phyloP scores from a whole-genome alignment of 176 grass and related monocot genomes.

The Lolium multiflorum region DNA sequence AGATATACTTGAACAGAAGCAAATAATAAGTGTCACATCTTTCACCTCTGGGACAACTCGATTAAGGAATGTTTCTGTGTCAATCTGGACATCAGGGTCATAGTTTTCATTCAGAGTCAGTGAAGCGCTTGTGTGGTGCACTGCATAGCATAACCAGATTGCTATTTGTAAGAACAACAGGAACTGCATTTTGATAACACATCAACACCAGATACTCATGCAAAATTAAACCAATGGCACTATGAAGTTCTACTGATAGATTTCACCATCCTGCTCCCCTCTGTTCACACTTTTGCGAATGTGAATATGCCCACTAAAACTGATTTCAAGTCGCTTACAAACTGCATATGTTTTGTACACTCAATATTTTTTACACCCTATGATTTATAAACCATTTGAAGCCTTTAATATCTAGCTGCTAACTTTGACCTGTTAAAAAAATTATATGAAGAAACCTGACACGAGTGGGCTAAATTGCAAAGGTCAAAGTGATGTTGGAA shows the following conservation, averaged over 20 bases:
- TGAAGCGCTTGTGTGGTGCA: slow-evolving; percentile 97
- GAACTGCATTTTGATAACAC: slow-evolving; percentile 17
- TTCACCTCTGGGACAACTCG: slow-evolving; percentile 91
- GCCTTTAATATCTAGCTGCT: not conserved
- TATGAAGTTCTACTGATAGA: not conserved
- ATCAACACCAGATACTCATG: not conserved
- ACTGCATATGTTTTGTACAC: not conserved
- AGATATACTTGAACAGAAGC: not conserved
- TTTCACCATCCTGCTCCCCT: not conserved
- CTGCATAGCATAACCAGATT: slow-evolving; percentile 53
- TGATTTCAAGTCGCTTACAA: not conserved
- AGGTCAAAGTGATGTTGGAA: not conserved
- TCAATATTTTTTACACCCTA: not conserved
- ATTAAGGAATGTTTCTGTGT: slow-evolving; percentile 96
- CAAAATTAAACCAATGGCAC: not conserved
- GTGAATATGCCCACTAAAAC: slow-evolving; percentile 13
- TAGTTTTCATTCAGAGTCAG: slow-evolving; percentile 99
- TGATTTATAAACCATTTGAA: not conserved
- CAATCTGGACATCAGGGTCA: slow-evolving; percentile 87
- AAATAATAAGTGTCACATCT: not conserved
- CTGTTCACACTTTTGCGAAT: not conserved
- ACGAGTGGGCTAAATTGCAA: not conserved
- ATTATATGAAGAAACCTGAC: not conserved
- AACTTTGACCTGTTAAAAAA: not conserved
- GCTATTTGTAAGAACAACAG: not conserved